phyloP scores from a whole-genome alignment of 1,139 yeast species.

The Magnusiomyces clavatus region DNA sequence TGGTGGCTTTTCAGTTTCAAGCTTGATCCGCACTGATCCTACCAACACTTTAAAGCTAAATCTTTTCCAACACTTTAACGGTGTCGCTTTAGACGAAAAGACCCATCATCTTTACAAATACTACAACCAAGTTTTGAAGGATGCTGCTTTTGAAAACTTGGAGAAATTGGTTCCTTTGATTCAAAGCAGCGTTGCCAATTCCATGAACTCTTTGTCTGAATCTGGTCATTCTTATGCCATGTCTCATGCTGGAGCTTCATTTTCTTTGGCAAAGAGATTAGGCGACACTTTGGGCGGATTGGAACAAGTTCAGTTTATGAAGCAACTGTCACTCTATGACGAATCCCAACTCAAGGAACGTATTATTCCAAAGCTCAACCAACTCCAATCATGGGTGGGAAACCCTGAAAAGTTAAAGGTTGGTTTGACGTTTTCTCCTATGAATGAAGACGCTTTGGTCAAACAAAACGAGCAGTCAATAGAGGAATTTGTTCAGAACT shows the following conservation, averaged over 20 bases:
- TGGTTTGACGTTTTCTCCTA: slow-evolving; percentile 23
- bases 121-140: slow-evolving; percentile 59
- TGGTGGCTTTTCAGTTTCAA: slow-evolving; percentile 68
- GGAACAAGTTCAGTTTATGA: slow-evolving; percentile 64
- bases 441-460: slow-evolving; percentile 12
- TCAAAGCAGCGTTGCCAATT: slow-evolving; percentile 69
- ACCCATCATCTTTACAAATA: slow-evolving; percentile 51
- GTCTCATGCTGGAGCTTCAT: slow-evolving; percentile 54
- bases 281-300: slow-evolving; percentile 64
- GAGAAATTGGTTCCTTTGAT: slow-evolving; percentile 69
- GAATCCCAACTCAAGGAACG: slow-evolving; percentile 47
- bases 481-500: slow-evolving; percentile 15
- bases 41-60: slow-evolving; percentile 24
- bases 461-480: slow-evolving; percentile 12
- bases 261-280: slow-evolving; percentile 54
- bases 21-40: slow-evolving; percentile 41
- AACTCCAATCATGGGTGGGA: slow-evolving; percentile 35
- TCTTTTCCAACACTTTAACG: slow-evolving; percentile 48
- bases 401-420: slow-evolving; percentile 19
- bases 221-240: slow-evolving; percentile 84
- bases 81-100: slow-evolving; percentile 68
- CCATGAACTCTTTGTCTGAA: slow-evolving; percentile 71
- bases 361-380: slow-evolving; percentile 56
- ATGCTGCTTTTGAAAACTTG: slow-evolving; percentile 61
- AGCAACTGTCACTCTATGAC: slow-evolving; percentile 49